Evolutionary conservation across 2,329 filamentous ascomycete genomes (phyloP), one percentile per base, ranked within the genome.

Genomic region (Neopestalotiopsis sp.): DNA sequence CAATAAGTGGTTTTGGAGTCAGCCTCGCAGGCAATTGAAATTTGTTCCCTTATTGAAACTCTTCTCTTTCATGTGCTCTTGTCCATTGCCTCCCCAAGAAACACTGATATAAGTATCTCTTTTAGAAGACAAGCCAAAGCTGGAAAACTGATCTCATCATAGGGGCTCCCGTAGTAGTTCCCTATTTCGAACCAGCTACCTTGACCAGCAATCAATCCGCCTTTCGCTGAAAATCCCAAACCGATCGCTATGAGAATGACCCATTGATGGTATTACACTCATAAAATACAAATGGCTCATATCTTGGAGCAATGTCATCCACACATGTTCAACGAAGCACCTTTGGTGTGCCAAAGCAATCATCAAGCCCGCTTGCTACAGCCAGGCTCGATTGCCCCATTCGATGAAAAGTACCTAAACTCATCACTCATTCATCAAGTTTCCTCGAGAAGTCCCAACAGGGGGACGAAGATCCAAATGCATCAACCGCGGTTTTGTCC

Each of bases 151-250:
- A 30, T 34, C 34, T 17, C 30, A 62, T 62, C n/a, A 62, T 1
- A n/a, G 12, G 30, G 24, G 24, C 24, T 28, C 57, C 30, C n/a
- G 10, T n/a, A 20, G 59, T 24, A 62, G 59, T 62, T 28, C 59
- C 30, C 17, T 24, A 7, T 10, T 14, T 34, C 57, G 14, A 34
- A 24, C 24, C 30, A 62, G 34, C 59, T 62, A 62, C 28, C 59
- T 61, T 62, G 14, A n/a, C 32, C 14, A 40, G 10, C n/a, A 62
- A 34, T 20, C 24, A 34, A 28, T 59, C 28, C 59, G 28, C 30
- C 59, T 13, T 62, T 62, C 59, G 59, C 59, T 62, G 59, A 62
- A 58, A 53, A 62, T 42, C n/a, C 59, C 59, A 62, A 62, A 62
- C 32, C 59, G 32, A 30, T 62, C 59, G 59, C 59, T 62, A 62